Base-by-base conservation (phyloP, 805 yeast species). In the Clavispora vitiphila region DNA sequence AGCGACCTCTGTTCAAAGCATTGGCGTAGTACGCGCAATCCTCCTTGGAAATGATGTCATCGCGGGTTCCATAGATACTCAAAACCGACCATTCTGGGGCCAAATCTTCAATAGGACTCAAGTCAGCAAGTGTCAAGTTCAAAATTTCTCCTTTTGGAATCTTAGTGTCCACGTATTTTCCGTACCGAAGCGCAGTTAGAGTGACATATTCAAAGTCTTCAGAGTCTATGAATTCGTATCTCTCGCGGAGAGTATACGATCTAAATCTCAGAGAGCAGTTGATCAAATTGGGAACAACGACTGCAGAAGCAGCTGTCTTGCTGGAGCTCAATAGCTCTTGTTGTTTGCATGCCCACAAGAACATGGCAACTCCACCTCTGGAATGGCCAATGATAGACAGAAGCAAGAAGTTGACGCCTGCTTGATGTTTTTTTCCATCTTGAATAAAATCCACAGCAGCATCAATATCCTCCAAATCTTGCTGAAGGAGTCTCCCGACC, bases 311-410 rank as follows among this genome's bases (percentile, higher is more conserved):
- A 3, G 65, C 42, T 6, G 50, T 48, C 8, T 60, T 53, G 3
- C 56, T 62, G 29, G 51, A 41, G 2, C 60, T 61, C 11, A 61
- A 41, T 20, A 67, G 62, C 10, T 48, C 34, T 44, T 74, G 71
- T 42, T 76, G 77, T 29, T 61, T 42, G 25, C 76, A 44, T 3
- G 83, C 82, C 85, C 90, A 90, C 41, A 76, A 65, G 53, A 86
- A 81, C 81, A 81, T 78, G 5, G 90, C 81, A 21, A 84, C 74
- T 4, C 78, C 72, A 8, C 96, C 96, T 44, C 96, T 69, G 0
- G 96, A 86, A 60, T 90, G 97, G 3, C 80, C 83, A 23, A 86
- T 74, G 4, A 89, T 65, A 1, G 85, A 67, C 40, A 76, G 74
- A 16, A 85, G 60, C 3, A 73, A 60, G 40, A 80, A 67, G 36